Evolutionary conservation across 1,284 basidiomycete genomes (phyloP), one percentile per base, ranked within the genome.

Genomic region (Cryptococcus amylolentus): DNA sequence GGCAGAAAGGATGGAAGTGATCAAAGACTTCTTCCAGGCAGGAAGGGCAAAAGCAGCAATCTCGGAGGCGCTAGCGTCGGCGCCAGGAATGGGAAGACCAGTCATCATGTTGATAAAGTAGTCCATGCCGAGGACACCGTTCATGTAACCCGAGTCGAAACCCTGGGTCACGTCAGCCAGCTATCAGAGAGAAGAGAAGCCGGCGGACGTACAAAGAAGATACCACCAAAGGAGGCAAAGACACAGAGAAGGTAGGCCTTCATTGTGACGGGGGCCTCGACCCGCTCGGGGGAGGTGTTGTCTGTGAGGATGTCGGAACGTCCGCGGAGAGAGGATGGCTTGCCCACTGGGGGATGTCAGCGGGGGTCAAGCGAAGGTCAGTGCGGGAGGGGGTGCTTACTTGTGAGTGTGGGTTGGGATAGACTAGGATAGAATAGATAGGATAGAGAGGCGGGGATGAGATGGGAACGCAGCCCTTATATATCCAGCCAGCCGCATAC

Each of bases 211-310:
- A 62, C 57, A 59, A 73, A 93, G 67, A 93, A 86, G 77, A 92
- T 88, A 80, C 66, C 69, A 63, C 86, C 90, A 71, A 92, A 91
- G 55, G 88, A 86, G 48, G 89, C 89, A 69, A 92, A 91, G 55
- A 80, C 78, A 62, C 81, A 80, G 71, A 81, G 70, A 46, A 72
- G 57, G 66, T 73, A 77, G 41, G 76, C 75, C 65, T 76, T 76
- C 51, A 69, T 14, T 31, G 75, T 78, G 51, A 77, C 70, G 13
- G 76, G 76, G 9, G 76, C 75, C 65, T 77, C 76, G 38, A 77
- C 70, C 59, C 71, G 54, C 45, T 73, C 63, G 37, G 68, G 61
- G 64, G 63, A 64, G 54, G 53, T 49, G 13, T 69, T 46, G 18
- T 61, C 67, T 12, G 57, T 42, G 39, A 70, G 47, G 16, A 65